phyloP scores from a whole-genome alignment of 2,329 filamentous ascomycete species.

The Alternaria rosae region DNA sequence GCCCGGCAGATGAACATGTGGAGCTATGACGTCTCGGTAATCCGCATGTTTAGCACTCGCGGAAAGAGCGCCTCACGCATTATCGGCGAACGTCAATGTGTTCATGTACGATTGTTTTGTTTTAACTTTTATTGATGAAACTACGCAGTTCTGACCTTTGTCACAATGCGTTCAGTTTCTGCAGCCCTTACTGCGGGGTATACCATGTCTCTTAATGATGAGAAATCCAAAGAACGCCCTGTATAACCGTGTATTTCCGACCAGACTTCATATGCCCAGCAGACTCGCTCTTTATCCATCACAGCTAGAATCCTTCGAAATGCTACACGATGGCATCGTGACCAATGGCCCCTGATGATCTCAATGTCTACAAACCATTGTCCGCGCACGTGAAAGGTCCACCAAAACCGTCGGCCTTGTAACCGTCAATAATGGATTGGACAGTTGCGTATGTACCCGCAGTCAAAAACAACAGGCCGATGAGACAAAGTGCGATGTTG shows the following conservation, averaged over 20 bases:
- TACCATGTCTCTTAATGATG: neutral
- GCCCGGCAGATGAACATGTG: conserved; percentile 30
- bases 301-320: neutral
- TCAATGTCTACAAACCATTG: conserved; percentile 64
- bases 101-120: neutral
- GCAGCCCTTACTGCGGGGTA: conserved; percentile 5
- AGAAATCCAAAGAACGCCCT: neutral
- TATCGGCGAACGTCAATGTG: neutral
- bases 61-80: neutral
- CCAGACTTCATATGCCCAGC: neutral
- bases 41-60: conserved; percentile 4
- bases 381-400: conserved; percentile 76
- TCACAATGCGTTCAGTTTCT: neutral
- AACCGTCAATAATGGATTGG: conserved; percentile 77
- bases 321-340: neutral
- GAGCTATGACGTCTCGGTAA: neutral
- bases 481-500: conserved; percentile 75
- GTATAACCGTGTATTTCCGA: neutral
- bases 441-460: conserved; percentile 79
- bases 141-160: neutral
- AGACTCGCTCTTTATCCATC: neutral
- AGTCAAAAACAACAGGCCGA: conserved; percentile 81
- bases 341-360: neutral
- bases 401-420: conserved; percentile 68
- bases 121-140: neutral